phyloP scores from a whole-genome alignment of 2,329 filamentous ascomycete genomes.

The Rhexocercosporidium sp. region DNA sequence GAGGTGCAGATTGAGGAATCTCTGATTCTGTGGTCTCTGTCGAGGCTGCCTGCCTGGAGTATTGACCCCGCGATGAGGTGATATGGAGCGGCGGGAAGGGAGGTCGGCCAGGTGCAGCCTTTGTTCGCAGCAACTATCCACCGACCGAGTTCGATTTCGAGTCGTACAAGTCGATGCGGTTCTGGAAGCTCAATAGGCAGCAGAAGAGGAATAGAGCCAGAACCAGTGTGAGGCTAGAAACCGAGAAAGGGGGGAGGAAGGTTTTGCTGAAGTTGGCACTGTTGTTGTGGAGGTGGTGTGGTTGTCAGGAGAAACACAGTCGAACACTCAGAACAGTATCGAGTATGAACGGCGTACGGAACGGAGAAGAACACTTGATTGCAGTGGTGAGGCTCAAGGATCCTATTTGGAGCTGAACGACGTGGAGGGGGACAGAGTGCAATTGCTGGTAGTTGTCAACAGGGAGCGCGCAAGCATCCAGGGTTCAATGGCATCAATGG shows the following conservation, averaged over 20 bases:
- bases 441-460: not conserved
- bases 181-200: not conserved
- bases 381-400: slow-evolving; percentile 9
- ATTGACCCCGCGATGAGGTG: slow-evolving; percentile 18
- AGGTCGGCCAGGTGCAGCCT: not conserved
- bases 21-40: slow-evolving; percentile 5
- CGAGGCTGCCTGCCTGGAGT: slow-evolving; percentile 20
- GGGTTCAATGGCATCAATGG: not conserved
- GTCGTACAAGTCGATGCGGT: not conserved
- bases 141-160: not conserved
- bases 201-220: not conserved
- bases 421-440: slow-evolving; percentile 1
- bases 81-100: not conserved
- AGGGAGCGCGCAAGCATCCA: slow-evolving; percentile 3
- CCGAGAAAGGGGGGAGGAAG: not conserved
- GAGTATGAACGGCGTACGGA: no score
- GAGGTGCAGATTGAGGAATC: slow-evolving; percentile 11
- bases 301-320: slow-evolving; percentile 9
- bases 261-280: slow-evolving; percentile 1
- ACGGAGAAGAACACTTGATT: not conserved
- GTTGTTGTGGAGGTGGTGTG: not conserved
- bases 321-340: not conserved
- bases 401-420: not conserved
- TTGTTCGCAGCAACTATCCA: slow-evolving; percentile 1
- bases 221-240: not conserved